These are phyloP conservation scores for Jimgerdemannia flammicorona DNA, from an alignment of 192 early-diverging fungal species.

Conservation along the genomic window DNA sequence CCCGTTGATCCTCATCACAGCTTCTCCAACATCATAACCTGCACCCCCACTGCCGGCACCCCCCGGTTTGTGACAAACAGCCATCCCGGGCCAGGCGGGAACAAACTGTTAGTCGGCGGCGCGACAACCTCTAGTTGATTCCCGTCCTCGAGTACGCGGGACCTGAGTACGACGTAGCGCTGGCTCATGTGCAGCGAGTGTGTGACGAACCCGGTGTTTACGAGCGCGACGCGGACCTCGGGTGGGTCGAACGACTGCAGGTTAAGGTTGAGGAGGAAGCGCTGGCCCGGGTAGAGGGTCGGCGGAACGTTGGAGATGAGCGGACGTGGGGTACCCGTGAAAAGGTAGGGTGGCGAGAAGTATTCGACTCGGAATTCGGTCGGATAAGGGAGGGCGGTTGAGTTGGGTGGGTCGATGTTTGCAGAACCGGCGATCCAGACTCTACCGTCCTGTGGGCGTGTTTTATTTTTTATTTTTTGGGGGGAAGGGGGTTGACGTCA, in stretches of 20 bases:
- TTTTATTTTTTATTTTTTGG: background rate
- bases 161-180: conserved; percentile 39
- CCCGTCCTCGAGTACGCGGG: conserved; percentile 16
- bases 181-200: conserved; percentile 52
- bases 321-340: conserved; percentile 31
- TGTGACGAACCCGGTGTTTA: conserved; percentile 47
- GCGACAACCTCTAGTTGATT: conserved; percentile 28
- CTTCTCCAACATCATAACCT: conserved; percentile 10
- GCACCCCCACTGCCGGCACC: conserved; percentile 29
- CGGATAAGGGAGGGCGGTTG: conserved; percentile 31
- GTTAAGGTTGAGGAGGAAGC: conserved; percentile 17
- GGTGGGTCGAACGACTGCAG: conserved; percentile 17
- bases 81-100: conserved; percentile 49
- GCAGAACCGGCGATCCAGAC: conserved; percentile 59
- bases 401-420: conserved; percentile 37
- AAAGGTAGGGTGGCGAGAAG: conserved; percentile 49
- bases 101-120: conserved; percentile 47
- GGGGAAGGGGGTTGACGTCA: no score
- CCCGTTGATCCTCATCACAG: background rate
- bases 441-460: conserved; percentile 35
- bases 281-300: conserved; percentile 14
- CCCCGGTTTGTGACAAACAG: conserved; percentile 47
- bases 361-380: conserved; percentile 53
- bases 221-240: conserved; percentile 36
- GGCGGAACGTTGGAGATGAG: conserved; percentile 29